Base-by-base conservation (phyloP, 495 filamentous ascomycete genomes). In the Chaetomium tenue region DNA sequence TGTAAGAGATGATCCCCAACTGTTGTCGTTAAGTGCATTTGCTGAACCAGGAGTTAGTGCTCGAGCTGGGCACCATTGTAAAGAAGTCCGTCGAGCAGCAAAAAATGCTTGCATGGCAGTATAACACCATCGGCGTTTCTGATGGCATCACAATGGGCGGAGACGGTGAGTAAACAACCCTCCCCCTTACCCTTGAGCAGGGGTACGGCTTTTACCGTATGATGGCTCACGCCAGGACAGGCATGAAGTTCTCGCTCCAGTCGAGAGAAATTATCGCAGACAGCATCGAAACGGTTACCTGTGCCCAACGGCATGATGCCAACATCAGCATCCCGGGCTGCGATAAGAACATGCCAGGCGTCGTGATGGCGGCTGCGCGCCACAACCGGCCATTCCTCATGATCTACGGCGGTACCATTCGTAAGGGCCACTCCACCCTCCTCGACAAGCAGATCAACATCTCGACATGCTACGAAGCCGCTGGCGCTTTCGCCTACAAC, bases 261-360 rank as follows among this genome's bases (percentile, higher is more conserved):
- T 91, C 90, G 18, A 83, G 94, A 50, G 94, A 98, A 64, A 87
- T 97, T 60, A 98, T 98, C 68, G 94, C 94, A 62, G 94, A 98
- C 74, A 91, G 87, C 69, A 90, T 98, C 65, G 93, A 98, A 75
- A 92, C 91, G 1, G 90, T 95, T 5, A 96, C 92, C 2, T 94
- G 90, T 69, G 89, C 89, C 8, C 88, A 91, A 74, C 88, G 86
- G 59, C 92, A 98, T 74, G 94, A 98, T 68, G 94, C 94, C 60
- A 95, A 92, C 72, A 93, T 98, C 69, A 86, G 91, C 26, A 93
- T 98, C 66, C 92, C 94, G 1, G 94, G 94, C 12, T 98, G 94
- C 72, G 94, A 98, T 76, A 98, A 98, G 82, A 98, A 98, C 70
- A 98, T 98, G 94, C 94, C 94, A 1, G 94, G 94, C 63, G 81